phyloP scores from a whole-genome alignment of 2,329 filamentous ascomycete genomes.

The Colletotrichum neosansevieriae region DNA sequence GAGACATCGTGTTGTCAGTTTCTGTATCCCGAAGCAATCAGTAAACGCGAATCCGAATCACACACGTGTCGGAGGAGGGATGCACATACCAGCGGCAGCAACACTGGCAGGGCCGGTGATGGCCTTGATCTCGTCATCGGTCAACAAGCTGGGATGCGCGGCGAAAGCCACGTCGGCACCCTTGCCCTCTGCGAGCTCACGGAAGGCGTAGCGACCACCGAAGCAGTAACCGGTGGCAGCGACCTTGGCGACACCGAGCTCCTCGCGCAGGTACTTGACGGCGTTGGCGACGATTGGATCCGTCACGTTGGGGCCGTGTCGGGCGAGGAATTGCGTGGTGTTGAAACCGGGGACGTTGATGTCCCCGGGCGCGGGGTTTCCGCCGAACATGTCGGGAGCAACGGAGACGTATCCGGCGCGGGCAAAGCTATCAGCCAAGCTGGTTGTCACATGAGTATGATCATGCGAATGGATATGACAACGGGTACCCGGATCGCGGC shows the following conservation, averaged over 20 bases:
- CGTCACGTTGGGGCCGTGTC: slow-evolving; percentile 54
- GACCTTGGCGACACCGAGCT: slow-evolving; percentile 64
- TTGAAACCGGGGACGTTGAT: slow-evolving; percentile 54
- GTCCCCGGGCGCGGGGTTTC: slow-evolving; percentile 61
- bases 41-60: background rate
- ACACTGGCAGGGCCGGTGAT: slow-evolving; percentile 70
- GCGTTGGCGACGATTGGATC: slow-evolving; percentile 61
- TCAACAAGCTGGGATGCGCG: slow-evolving; percentile 74
- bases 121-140: slow-evolving; percentile 68
- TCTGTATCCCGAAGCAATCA: slow-evolving; percentile 52
- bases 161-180: slow-evolving; percentile 70
- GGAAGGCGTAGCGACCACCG: slow-evolving; percentile 68
- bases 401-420: slow-evolving; percentile 74
- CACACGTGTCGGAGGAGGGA: background rate
- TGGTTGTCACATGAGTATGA: slow-evolving; percentile 14
- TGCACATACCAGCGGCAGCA: slow-evolving; percentile 66
- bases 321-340: slow-evolving; percentile 54
- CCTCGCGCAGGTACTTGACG: slow-evolving; percentile 59
- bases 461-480: background rate
- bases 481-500: too few relatives aligned
- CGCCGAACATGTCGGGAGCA: slow-evolving; percentile 75
- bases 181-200: slow-evolving; percentile 64
- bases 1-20: slow-evolving; percentile 69
- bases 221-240: slow-evolving; percentile 74
- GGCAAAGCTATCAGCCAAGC: slow-evolving; percentile 74